phyloP scores from a whole-genome alignment of 2,329 filamentous ascomycete genomes.

The Macrophomina tecta region DNA sequence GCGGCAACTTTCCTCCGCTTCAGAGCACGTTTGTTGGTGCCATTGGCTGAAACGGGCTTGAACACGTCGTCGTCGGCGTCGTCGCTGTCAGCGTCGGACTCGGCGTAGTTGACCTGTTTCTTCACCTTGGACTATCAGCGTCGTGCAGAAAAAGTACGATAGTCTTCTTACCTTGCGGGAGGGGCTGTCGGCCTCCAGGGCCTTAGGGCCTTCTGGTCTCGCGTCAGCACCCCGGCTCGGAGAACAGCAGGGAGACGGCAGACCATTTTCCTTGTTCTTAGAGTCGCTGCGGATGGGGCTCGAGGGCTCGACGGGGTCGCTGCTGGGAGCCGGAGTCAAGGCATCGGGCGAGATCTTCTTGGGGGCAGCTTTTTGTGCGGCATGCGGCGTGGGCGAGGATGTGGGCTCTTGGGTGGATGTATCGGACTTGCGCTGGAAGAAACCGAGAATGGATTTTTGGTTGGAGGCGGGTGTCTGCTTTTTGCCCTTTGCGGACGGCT shows the following conservation, averaged over 20 bases:
- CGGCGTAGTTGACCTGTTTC: slow-evolving; percentile 27
- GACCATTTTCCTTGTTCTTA: slow-evolving; percentile 61
- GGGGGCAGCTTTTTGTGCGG: slow-evolving; percentile 30
- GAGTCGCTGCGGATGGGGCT: slow-evolving; percentile 71
- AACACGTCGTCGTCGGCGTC: slow-evolving; percentile 77
- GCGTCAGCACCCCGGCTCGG: slow-evolving; percentile 50
- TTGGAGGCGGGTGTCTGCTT: slow-evolving; percentile 55
- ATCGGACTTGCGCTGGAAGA: slow-evolving; percentile 71
- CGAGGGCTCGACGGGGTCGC: slow-evolving; percentile 71
- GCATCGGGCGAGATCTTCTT: slow-evolving; percentile 47
- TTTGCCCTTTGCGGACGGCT: slow-evolving; percentile 52
- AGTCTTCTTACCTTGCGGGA: slow-evolving; percentile 72
- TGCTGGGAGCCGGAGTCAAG: slow-evolving; percentile 79
- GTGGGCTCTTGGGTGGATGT: slow-evolving; percentile 47
- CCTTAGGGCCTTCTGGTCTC: slow-evolving; percentile 51
- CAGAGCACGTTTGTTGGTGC: slow-evolving; percentile 50
- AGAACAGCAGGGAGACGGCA: slow-evolving; percentile 44
- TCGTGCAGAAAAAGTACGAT: neutral
- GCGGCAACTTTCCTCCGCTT: slow-evolving; percentile 66
- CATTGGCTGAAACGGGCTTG: slow-evolving; percentile 56
- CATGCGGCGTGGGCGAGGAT: slow-evolving; percentile 41
- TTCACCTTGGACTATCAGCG: slow-evolving; percentile 52
- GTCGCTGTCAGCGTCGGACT: slow-evolving; percentile 24
- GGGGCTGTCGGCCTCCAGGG: slow-evolving; percentile 69
- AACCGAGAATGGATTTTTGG: slow-evolving; percentile 76